Evolutionary conservation across 2,329 filamentous ascomycete genomes (phyloP).

Genomic region (Byssothecium circinans): DNA sequence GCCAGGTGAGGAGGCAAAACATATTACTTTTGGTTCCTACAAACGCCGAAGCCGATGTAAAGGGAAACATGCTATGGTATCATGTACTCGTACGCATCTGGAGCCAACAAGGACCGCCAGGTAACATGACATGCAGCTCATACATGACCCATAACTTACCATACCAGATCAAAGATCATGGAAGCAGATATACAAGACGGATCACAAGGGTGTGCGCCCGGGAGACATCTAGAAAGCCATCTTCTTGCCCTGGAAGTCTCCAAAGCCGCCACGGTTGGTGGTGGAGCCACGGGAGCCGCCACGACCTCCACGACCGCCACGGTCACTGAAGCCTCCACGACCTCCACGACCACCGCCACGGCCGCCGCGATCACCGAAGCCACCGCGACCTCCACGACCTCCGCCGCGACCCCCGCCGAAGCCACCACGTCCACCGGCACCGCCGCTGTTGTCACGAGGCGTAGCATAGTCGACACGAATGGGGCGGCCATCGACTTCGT

Average conservation of each 20-base stretch:
- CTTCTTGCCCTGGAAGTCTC: conserved; percentile 78
- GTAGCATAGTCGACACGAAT: conserved; percentile 82
- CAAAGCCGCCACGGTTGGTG: conserved; percentile 59
- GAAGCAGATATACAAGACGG: conserved; percentile 18
- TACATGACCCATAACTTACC: conserved; percentile 23
- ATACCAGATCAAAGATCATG: conserved; percentile 22
- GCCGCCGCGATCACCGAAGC: conserved; percentile 55
- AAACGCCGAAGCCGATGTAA: conserved; percentile 3
- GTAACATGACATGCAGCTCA: not conserved
- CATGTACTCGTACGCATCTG: not conserved
- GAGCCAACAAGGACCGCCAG: not conserved
- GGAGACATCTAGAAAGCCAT: conserved; percentile 61
- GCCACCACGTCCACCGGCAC: conserved; percentile 55
- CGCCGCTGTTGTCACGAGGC: conserved; percentile 63
- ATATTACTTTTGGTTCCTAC: conserved; percentile 7
- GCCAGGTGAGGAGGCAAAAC: not conserved
- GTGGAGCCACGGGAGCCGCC: conserved; percentile 48
- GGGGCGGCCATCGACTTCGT: conserved; percentile 69
- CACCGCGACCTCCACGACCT: conserved; percentile 54
- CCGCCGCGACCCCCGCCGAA: conserved; percentile 56
- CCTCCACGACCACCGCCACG: conserved; percentile 51
- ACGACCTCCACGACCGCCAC: conserved; percentile 51
- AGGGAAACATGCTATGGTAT: not conserved
- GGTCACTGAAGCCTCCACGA: conserved; percentile 52
- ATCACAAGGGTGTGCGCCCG: conserved; percentile 2